Conservation (phyloP, 208 protist species). For the Acanthamoeba castellanii region DNA sequence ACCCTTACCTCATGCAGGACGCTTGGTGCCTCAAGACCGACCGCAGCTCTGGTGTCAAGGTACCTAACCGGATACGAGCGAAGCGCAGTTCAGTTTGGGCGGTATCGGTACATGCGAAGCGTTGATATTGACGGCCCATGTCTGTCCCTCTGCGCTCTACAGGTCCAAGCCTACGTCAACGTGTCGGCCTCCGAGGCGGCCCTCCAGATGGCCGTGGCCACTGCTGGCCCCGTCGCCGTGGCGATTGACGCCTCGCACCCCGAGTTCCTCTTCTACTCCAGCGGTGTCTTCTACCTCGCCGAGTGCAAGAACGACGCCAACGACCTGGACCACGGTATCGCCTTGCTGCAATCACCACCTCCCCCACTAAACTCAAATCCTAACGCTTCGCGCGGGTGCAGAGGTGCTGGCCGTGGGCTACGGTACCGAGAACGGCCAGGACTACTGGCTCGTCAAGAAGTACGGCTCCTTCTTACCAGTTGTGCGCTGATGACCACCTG, state of each 20-base stretch:
- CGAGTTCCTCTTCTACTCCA: constrained; percentile 90
- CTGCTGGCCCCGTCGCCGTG: constrained; percentile 79
- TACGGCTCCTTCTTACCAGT: background rate
- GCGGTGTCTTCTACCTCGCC: constrained; percentile 90
- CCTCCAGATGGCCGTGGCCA: constrained; percentile 46
- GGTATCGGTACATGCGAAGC: background rate
- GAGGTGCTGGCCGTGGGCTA: constrained; percentile 88
- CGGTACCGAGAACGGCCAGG: constrained; percentile 80
- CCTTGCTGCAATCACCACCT: constrained; percentile 75
- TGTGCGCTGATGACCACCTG: background rate
- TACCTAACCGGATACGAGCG: background rate
- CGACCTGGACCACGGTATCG: constrained; percentile 47
- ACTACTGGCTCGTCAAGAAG: constrained; percentile 89
- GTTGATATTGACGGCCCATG: no score
- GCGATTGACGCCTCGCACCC: constrained; percentile 94
- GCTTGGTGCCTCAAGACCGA: constrained; percentile 33
- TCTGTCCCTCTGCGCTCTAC: background rate
- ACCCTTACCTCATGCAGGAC: constrained; percentile 61
- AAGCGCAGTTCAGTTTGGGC: no score
- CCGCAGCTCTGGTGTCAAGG: constrained; percentile 68
- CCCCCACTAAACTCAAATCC: background rate
- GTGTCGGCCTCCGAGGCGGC: constrained; percentile 86
- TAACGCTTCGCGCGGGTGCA: constrained; percentile 45
- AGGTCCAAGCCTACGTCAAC: constrained; percentile 53
- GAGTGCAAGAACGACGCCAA: constrained; percentile 81